Evolutionary conservation across 768 basidiomycete genomes (phyloP), one percentile per base, ranked within the genome.

Genomic region (Amanita rimosa): DNA sequence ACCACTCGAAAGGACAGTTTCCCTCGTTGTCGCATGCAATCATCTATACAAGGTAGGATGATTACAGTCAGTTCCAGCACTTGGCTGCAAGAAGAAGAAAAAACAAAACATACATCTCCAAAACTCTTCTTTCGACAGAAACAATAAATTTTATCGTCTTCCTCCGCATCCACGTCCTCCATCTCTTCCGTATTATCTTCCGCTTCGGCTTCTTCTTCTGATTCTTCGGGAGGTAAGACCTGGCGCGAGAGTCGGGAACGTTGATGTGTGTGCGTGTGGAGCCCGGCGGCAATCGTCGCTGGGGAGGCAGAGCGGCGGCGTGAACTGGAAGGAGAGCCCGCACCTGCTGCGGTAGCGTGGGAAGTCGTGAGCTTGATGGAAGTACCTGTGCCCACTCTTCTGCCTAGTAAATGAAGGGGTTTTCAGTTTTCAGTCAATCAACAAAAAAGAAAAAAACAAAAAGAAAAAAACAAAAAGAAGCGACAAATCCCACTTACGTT

Each of bases 1-100:
- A 83, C 80, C 82, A 85, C 79, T 85, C 79, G 58, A 74, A 79
- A 3, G 72, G 74, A 64, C 82, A 85, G 14, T 67, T 65, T n/a
- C 65, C 67, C 53, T 79, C 74, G 55, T 81, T 79, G 58, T 85
- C 83, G 57, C 83, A 85, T 4, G 76, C 81, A 57, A 85, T 81
- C 83, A 85, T 85, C 76, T 76, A 47, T 2, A 43, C 1, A 24
- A n/a, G n/a, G n/a, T n/a, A n/a, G n/a, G 13, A 36, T 9, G 31
- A 41, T 35, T n/a, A n/a, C 3, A 35, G 21, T n/a, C 16, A 22
- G 21, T 9, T 26, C 29, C 27, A 44, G 34, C 14, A 37, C 2
- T 10, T 19, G 40, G 19, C 24, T 43, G 31, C 42, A 49, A 43
- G 39, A 41, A 21, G 40, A 26, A 26, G 6, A 24, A 24, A 24